Evolutionary conservation across 768 basidiomycete species (phyloP), one percentile per base, ranked within the genome.

Genomic region (Lactarius hatsudake): DNA sequence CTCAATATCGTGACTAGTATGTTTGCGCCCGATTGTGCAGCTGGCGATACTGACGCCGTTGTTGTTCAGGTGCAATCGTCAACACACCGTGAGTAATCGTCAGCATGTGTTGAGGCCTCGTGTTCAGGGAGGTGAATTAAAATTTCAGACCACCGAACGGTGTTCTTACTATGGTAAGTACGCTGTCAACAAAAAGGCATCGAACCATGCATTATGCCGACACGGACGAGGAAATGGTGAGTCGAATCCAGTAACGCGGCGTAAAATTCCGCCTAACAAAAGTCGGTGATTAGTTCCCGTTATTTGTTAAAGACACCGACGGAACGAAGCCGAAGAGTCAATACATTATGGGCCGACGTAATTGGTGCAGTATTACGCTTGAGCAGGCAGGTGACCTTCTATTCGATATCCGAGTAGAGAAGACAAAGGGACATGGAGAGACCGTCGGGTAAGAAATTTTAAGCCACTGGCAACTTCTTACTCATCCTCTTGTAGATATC

Each of bases 181-280:
- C 86, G 13, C 83, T 96, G 51, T 89, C 91, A 0, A 84, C 82
- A 3, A 94, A 95, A 76, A 84, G 82, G 7, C 96, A 99, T 77
- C 87, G 86, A 76, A 96, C 96, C 0, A 78, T 99, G 72, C 95
- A 96, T 73, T 77, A 87, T 69, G 80, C 81, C 15, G 79, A 89
- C 18, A 98, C 96, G 0, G 96, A 97, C 72, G 96, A 98, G 75
- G 83, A 77, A 13, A 96, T 93, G 93, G 93, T 91, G 45, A 38
- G 64, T 55, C 59, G 20, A 30, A 38, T 12, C 5, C 17, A 42
- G 20, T 26, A 8, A 20, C 6, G 32, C 5, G 38, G 13, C 32
- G 51, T 51, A 42, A 8, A 18, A 10, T 38, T 62, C 38, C 17
- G n/a, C 28, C 15, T 71, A 56, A 63, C 61, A 2, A n/a, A 23